These are phyloP conservation scores for Ustilago loliicola DNA, from an alignment of 1,284 basidiomycete species.

Conservation along the genomic window DNA sequence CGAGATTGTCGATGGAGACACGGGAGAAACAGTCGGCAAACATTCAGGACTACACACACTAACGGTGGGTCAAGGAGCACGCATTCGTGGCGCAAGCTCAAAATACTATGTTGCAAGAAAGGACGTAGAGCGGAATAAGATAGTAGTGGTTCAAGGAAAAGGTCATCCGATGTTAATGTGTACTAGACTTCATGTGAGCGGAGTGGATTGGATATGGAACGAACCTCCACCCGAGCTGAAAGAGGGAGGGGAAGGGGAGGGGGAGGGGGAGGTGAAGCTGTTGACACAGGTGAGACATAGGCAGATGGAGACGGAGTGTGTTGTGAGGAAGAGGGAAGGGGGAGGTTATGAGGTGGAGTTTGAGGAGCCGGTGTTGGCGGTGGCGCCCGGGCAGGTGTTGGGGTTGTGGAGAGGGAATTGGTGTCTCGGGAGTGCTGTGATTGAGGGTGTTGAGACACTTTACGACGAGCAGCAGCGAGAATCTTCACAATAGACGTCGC, in stretches of 20 bases:
- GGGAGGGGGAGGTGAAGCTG: slow-evolving; percentile 76
- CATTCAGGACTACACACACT: slow-evolving; percentile 88
- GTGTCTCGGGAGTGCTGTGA: slow-evolving; percentile 87
- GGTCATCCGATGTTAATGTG: slow-evolving; percentile 78
- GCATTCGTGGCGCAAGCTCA: slow-evolving; percentile 77
- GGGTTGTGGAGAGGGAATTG: slow-evolving; percentile 80
- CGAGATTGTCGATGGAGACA: slow-evolving; percentile 76
- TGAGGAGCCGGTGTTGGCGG: slow-evolving; percentile 77
- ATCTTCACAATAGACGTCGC: not conserved
- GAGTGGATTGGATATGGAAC: slow-evolving; percentile 48
- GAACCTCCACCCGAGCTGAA: slow-evolving; percentile 51
- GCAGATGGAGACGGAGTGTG: slow-evolving; percentile 76
- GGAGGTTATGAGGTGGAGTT: slow-evolving; percentile 72
- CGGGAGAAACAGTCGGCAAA: slow-evolving; percentile 75
- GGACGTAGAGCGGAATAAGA: slow-evolving; percentile 75
- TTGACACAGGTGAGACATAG: slow-evolving; percentile 81
- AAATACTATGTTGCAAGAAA: slow-evolving; percentile 85
- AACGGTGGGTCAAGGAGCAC: slow-evolving; percentile 86
- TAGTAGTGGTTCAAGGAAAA: slow-evolving; percentile 83
- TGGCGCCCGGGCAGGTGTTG: slow-evolving; percentile 85
- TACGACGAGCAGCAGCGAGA: slow-evolving; percentile 27
- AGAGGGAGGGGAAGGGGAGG: slow-evolving; percentile 72
- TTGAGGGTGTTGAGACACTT: slow-evolving; percentile 70
- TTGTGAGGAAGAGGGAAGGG: slow-evolving; percentile 54
- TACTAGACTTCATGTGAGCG: slow-evolving; percentile 23